phyloP scores from a whole-genome alignment of 2,329 filamentous ascomycete genomes.

The Paraphoma sp. region DNA sequence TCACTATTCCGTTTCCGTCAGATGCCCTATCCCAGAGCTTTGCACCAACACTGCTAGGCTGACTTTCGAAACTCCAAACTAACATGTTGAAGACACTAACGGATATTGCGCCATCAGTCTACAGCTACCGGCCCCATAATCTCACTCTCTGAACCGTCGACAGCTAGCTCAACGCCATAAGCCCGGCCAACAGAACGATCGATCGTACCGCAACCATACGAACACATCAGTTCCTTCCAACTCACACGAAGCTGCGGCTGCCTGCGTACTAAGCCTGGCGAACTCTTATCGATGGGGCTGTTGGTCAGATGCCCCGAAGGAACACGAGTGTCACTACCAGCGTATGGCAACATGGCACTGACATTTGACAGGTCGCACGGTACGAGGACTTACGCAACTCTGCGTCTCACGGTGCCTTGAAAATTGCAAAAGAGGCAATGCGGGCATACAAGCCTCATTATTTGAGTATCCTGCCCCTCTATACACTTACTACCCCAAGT shows the following conservation, averaged over 20 bases:
- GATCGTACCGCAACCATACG: neutral
- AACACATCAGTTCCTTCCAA: neutral
- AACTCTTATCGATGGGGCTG: conserved; percentile 3
- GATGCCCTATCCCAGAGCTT: too few relatives aligned
- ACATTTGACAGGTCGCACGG: conserved; percentile 35
- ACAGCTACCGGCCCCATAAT: neutral
- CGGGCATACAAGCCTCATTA: conserved; percentile 4
- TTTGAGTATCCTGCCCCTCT: neutral
- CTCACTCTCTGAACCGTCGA: neutral
- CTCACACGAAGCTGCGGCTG: neutral
- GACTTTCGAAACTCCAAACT: too few relatives aligned
- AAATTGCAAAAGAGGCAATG: neutral
- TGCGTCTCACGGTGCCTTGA: conserved; percentile 2
- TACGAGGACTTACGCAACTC: conserved; percentile 17
- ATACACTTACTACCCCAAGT: neutral
- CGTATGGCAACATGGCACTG: conserved; percentile 17
- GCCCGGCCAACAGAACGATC: neutral
- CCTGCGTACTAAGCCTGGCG: conserved; percentile 9
- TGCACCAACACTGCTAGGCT: too few relatives aligned
- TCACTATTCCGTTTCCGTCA: too few relatives aligned
- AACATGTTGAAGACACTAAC: too few relatives aligned
- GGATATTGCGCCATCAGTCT: neutral
- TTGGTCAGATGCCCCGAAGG: conserved; percentile 18
- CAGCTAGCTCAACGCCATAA: neutral
- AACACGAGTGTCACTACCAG: conserved; percentile 11